Conservation (phyloP, 2,329 filamentous ascomycete genomes). For the Dryadomyces quercivorus region DNA sequence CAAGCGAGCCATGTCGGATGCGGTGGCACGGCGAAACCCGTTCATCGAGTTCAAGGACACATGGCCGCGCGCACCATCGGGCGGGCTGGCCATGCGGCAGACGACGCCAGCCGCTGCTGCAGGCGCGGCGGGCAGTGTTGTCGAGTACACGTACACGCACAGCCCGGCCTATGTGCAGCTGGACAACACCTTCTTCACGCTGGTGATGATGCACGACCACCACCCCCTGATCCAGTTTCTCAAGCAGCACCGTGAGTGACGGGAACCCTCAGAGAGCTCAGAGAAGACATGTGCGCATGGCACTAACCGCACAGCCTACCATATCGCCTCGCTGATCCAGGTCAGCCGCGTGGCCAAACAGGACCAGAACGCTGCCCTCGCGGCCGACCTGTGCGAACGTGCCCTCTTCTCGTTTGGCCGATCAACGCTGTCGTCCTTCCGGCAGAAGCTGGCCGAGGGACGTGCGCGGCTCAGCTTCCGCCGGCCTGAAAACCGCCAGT, state of each 20-base stretch:
- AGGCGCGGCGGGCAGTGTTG: conserved; percentile 28
- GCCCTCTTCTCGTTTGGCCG: conserved; percentile 91
- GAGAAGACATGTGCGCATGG: not conserved
- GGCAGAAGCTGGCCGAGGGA: conserved; percentile 61
- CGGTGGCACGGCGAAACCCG: conserved; percentile 64
- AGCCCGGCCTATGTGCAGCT: conserved; percentile 60
- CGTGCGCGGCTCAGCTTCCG: conserved; percentile 70
- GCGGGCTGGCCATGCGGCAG: conserved; percentile 64
- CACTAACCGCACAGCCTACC: too few species aligned
- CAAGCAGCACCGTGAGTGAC: conserved; percentile 44
- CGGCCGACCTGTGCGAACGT: conserved; percentile 78
- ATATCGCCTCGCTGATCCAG: conserved; percentile 86
- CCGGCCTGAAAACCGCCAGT: conserved; percentile 77
- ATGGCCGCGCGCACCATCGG: conserved; percentile 70
- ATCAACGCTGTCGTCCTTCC: conserved; percentile 72
- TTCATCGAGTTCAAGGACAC: conserved; percentile 80
- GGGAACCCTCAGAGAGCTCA: too few species aligned
- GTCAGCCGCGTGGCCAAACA: conserved; percentile 84
- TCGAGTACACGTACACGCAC: conserved; percentile 70
- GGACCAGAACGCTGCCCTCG: conserved; percentile 74
- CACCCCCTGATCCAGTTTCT: conserved; percentile 70
- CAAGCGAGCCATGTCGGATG: conserved; percentile 48
- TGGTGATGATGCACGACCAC: conserved; percentile 75
- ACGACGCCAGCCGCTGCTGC: not conserved
- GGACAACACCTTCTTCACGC: conserved; percentile 64